Evolutionary conservation across 345 rosid species (phyloP).

Genomic region (Euphorbia lathyris): DNA sequence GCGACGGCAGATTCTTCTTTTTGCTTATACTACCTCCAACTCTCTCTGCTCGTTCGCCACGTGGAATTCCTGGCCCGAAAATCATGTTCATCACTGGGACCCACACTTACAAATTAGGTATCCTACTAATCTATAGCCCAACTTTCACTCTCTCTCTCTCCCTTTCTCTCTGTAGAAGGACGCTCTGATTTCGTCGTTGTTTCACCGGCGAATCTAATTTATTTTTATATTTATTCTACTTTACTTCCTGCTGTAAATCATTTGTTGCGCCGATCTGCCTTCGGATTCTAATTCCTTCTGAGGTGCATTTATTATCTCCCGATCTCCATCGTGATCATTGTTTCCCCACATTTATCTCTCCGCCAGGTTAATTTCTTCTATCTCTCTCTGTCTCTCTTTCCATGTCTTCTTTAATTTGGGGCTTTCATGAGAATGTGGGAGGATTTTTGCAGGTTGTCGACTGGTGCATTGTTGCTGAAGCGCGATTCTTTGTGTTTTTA

Average conservation of each 20-base stretch:
- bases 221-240: constrained; percentile 12
- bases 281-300: constrained; percentile 5
- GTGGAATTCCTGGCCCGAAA: not conserved
- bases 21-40: not conserved
- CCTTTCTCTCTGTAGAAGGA: constrained; percentile 1
- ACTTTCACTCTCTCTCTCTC: not conserved
- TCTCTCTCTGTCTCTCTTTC: not conserved
- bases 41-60: constrained; percentile 1
- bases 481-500: constrained; percentile 24
- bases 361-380: not conserved
- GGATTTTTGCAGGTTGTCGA: not conserved
- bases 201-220: constrained; percentile 35
- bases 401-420: constrained; percentile 14
- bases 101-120: constrained; percentile 10
- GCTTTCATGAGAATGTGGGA: constrained; percentile 19
- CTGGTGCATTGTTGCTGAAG: not conserved
- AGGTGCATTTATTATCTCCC: constrained; percentile 39
- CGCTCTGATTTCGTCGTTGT: constrained; percentile 30
- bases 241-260: not conserved
- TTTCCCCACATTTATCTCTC: not conserved
- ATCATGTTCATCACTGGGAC: constrained; percentile 12
- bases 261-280: constrained; percentile 15
- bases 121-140: not conserved
- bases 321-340: constrained; percentile 46
- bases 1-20: constrained; percentile 15